Evolutionary conservation across 1,139 yeast species (phyloP).

Genomic region (Yamadazyma triangularis): DNA sequence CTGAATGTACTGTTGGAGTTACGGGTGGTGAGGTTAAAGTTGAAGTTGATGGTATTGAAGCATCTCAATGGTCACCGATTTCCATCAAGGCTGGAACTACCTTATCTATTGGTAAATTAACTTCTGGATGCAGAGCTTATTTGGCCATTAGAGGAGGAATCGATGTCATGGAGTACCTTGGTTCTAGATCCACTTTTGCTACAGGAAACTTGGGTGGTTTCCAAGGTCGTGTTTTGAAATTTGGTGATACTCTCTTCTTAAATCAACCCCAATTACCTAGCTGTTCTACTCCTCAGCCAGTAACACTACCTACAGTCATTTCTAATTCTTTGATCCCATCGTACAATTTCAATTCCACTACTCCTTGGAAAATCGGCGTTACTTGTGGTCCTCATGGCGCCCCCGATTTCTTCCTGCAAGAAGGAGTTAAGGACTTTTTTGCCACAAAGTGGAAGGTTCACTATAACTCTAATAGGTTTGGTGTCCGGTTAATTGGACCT

Average conservation of each 20-base stretch:
- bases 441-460: slow-evolving; percentile 85
- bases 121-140: slow-evolving; percentile 83
- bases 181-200: slow-evolving; percentile 96
- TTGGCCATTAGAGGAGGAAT: slow-evolving; percentile 89
- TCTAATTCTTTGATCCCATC: slow-evolving; percentile 59
- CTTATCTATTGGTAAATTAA: slow-evolving; percentile 74
- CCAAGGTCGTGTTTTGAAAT: slow-evolving; percentile 85
- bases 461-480: slow-evolving; percentile 94
- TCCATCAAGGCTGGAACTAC: slow-evolving; percentile 68
- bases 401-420: slow-evolving; percentile 86
- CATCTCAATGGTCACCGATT: slow-evolving; percentile 64
- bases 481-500: slow-evolving; percentile 91
- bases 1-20: slow-evolving; percentile 69
- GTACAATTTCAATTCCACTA: slow-evolving; percentile 33
- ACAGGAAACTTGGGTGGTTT: slow-evolving; percentile 92
- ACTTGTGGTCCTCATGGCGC: slow-evolving; percentile 98
- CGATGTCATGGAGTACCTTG: slow-evolving; percentile 89
- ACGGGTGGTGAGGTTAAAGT: slow-evolving; percentile 80
- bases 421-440: slow-evolving; percentile 72
- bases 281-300: slow-evolving; percentile 69
- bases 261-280: slow-evolving; percentile 71
- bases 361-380: slow-evolving; percentile 83
- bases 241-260: slow-evolving; percentile 86
- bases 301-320: slow-evolving; percentile 53
- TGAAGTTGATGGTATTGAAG: slow-evolving; percentile 57